Conservation (phyloP, 139 green algal species). For the Parachlorella kessleri region DNA sequence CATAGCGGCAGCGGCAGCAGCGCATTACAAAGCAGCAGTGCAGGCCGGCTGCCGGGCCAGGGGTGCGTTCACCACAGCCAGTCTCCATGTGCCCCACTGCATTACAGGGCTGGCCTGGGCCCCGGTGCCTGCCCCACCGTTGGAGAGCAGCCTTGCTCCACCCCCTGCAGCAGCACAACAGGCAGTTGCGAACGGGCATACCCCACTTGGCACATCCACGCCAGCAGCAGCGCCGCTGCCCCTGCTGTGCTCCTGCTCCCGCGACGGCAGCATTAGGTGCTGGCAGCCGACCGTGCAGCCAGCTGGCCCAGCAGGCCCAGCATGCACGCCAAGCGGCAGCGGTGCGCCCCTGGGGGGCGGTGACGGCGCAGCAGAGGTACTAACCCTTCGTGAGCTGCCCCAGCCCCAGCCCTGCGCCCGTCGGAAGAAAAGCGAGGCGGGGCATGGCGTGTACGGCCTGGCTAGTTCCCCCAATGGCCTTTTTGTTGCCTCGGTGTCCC, state of each 20-base stretch:
- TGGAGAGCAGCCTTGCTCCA: no score
- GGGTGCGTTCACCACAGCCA: no score
- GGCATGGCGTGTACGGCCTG: slow-evolving; percentile 28
- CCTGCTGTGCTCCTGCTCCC: slow-evolving; percentile 10
- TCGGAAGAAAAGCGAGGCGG: slow-evolving; percentile 8
- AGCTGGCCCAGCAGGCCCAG: not conserved
- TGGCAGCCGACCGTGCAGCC: not conserved
- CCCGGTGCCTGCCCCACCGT: no score
- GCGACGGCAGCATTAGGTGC: slow-evolving; percentile 1
- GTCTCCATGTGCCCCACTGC: no score
- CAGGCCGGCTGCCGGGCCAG: no score
- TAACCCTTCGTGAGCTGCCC: not conserved
- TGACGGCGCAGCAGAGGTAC: not conserved
- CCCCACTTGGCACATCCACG: no score
- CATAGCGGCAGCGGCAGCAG: not conserved
- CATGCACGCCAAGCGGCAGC: no score
- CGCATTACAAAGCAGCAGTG: no score
- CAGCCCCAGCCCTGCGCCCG: not conserved
- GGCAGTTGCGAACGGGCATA: no score
- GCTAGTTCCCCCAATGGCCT: slow-evolving; percentile 29
- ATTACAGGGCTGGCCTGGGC: no score
- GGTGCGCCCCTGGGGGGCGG: not conserved
- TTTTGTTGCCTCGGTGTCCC: slow-evolving; percentile 24
- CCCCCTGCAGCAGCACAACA: no score
- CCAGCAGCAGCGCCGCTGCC: not conserved